phyloP scores from a whole-genome alignment of 805 yeast species.

The Yarrowia sp. region DNA sequence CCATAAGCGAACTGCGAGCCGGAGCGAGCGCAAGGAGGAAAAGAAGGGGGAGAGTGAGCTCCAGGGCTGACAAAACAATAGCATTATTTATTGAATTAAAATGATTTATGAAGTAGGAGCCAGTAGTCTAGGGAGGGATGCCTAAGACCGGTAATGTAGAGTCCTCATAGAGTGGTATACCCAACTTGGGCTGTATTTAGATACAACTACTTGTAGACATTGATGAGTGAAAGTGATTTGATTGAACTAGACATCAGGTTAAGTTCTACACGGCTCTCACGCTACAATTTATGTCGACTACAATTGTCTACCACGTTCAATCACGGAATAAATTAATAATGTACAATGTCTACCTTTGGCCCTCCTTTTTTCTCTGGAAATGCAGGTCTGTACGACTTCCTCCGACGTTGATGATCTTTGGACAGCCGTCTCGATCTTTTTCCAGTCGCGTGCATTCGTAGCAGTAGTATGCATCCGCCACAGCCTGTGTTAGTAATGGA shows the following conservation, averaged over 20 bases:
- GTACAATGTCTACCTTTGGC: not conserved
- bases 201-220: too few species aligned
- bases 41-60: not conserved
- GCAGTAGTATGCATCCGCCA: slow-evolving; percentile 75
- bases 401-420: slow-evolving; percentile 76
- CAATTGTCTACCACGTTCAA: too few species aligned
- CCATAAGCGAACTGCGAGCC: not conserved
- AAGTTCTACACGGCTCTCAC: too few species aligned
- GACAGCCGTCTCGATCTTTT: slow-evolving; percentile 89
- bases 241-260: too few species aligned
- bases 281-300: too few species aligned
- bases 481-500: slow-evolving; percentile 42
- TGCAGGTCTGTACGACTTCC: slow-evolving; percentile 65
- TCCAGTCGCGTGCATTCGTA: slow-evolving; percentile 77
- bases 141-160: too few species aligned
- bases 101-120: not conserved
- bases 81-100: slow-evolving; percentile 16
- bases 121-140: too few species aligned
- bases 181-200: too few species aligned
- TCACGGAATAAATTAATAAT: not conserved
- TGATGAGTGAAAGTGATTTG: too few species aligned
- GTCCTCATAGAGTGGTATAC: too few species aligned
- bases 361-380: slow-evolving; percentile 46
- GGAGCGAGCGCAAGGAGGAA: not conserved
- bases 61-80: not conserved